Conservation (phyloP, 371 early-diverging fungal species). For the Mucor lusitanicus region DNA sequence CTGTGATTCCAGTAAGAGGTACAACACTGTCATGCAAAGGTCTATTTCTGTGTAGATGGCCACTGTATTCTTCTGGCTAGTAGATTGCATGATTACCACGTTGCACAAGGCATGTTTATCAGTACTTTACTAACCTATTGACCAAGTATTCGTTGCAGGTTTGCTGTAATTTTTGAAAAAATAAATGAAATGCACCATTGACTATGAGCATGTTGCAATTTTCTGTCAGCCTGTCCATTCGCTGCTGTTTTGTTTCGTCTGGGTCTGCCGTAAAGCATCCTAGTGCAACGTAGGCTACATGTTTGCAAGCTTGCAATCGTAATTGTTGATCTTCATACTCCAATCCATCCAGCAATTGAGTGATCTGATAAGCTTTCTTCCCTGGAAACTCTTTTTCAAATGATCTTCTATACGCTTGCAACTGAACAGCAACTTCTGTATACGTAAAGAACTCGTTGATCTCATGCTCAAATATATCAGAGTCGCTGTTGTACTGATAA, state of each 20-base stretch:
- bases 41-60: conserved; percentile 46
- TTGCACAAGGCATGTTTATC: not conserved
- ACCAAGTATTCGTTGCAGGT: conserved; percentile 5
- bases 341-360: not conserved
- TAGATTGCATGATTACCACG: not conserved
- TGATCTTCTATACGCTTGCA: conserved; percentile 45
- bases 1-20: conserved; percentile 55
- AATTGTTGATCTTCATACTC: not conserved
- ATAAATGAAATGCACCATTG: conserved; percentile 47
- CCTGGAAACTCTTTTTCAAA: conserved; percentile 28
- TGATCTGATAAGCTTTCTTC: not conserved
- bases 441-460: conserved; percentile 78
- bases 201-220: conserved; percentile 45
- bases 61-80: conserved; percentile 3
- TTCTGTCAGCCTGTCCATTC: conserved; percentile 3
- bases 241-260: not conserved
- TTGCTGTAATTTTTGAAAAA: conserved; percentile 46
- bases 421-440: conserved; percentile 55
- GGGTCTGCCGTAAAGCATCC: conserved; percentile 3
- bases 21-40: conserved; percentile 59
- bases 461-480: conserved; percentile 61
- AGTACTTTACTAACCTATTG: not conserved
- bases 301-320: not conserved
- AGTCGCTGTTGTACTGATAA: conserved; percentile 64
- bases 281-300: not conserved